Percentiles rank a stretch among this genome's conserved stretches.
Conservation (phyloP, 768 basidiomycete species). For the Tylopilus plumbeoviolaceoides region DNA sequence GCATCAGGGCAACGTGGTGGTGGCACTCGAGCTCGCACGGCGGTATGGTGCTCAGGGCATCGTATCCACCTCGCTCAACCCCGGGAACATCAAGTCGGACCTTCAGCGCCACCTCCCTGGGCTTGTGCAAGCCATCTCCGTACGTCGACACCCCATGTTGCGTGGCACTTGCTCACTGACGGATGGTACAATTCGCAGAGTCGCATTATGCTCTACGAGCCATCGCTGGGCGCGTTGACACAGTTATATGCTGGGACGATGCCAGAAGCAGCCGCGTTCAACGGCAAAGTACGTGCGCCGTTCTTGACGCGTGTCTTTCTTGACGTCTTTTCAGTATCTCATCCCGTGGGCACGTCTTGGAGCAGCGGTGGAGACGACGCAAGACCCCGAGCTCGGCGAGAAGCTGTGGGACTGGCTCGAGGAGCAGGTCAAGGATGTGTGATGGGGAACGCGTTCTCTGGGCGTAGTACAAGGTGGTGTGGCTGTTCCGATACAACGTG, state of each 20-base stretch:
- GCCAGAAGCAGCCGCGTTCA: slow-evolving; percentile 33
- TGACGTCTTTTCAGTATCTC: slow-evolving; percentile 34
- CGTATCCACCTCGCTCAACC: slow-evolving; percentile 43
- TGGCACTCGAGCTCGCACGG: slow-evolving; percentile 43
- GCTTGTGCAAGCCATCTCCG: slow-evolving; percentile 5
- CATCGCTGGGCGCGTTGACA: slow-evolving; percentile 38
- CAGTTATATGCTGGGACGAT: slow-evolving; percentile 43
- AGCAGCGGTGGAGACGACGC: slow-evolving; percentile 18
- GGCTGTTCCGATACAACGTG: slow-evolving; percentile 13
- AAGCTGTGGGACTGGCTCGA: slow-evolving; percentile 47
- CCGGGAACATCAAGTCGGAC: slow-evolving; percentile 38
- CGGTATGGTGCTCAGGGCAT: slow-evolving; percentile 45
- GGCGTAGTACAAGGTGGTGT: slow-evolving; percentile 8
- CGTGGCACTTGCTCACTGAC: not conserved
- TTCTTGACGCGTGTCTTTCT: not conserved
- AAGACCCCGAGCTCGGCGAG: slow-evolving; percentile 32
- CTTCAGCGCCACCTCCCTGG: slow-evolving; percentile 24
- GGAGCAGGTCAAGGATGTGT: slow-evolving; percentile 35
- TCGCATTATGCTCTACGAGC: slow-evolving; percentile 24
- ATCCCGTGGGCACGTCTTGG: slow-evolving; percentile 43
- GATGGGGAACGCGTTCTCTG: slow-evolving; percentile 2
- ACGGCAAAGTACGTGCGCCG: slow-evolving; percentile 37
- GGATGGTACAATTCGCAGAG: slow-evolving; percentile 9
- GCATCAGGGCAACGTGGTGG: slow-evolving; percentile 40
- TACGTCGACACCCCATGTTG: slow-evolving; percentile 2